Percentiles rank a stretch among this genome's conserved stretches.
These are phyloP conservation scores for Leishmania guyanensis DNA, from an alignment of 208 protist species.

Conservation along the genomic window DNA sequence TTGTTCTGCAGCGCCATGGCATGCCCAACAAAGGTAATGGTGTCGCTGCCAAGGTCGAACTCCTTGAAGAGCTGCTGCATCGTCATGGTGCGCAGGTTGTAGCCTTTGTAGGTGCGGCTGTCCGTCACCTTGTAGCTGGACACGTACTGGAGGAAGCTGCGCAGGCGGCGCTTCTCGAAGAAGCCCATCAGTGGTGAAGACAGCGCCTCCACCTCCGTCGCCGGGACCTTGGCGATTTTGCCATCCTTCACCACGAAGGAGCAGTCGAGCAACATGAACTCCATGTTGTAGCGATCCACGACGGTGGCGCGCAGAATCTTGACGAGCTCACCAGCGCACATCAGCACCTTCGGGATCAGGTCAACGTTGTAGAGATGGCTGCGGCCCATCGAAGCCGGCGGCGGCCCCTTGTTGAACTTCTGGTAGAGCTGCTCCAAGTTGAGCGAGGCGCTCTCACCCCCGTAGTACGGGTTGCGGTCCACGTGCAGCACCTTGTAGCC, in stretches of 20 bases:
- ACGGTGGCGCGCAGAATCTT: slow-evolving; percentile 98
- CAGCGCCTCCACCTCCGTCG: slow-evolving; percentile 96
- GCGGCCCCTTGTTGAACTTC: slow-evolving; percentile 92
- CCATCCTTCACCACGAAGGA: slow-evolving; percentile 96
- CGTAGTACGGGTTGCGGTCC: slow-evolving; percentile 99
- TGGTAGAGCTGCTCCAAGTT: slow-evolving; percentile 98
- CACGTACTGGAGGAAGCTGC: slow-evolving; percentile 95
- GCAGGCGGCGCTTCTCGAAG: slow-evolving; percentile 97
- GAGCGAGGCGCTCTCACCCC: slow-evolving; percentile 98
- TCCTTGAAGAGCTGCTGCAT: slow-evolving; percentile 96
- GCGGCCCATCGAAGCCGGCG: slow-evolving; percentile 82
- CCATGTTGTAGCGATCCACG: slow-evolving; percentile 98
- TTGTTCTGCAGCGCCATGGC: slow-evolving; percentile 91
- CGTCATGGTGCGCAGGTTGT: slow-evolving; percentile 88
- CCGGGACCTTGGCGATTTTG: slow-evolving; percentile 98
- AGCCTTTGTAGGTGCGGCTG: slow-evolving; percentile 91
- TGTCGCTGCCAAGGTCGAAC: slow-evolving; percentile 94
- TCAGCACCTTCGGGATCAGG: slow-evolving; percentile 99
- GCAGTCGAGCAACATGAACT: slow-evolving; percentile 98
- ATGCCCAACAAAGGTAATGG: slow-evolving; percentile 99
- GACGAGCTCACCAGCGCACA: slow-evolving; percentile 97
- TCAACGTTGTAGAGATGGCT: slow-evolving; percentile 99
- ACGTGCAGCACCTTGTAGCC: slow-evolving; percentile 99
- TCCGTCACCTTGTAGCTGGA: slow-evolving; percentile 88
- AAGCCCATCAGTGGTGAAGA: slow-evolving; percentile 97